Evolutionary conservation across 257 asterid species (phyloP).

Genomic region (Solanum chiquidenum): DNA sequence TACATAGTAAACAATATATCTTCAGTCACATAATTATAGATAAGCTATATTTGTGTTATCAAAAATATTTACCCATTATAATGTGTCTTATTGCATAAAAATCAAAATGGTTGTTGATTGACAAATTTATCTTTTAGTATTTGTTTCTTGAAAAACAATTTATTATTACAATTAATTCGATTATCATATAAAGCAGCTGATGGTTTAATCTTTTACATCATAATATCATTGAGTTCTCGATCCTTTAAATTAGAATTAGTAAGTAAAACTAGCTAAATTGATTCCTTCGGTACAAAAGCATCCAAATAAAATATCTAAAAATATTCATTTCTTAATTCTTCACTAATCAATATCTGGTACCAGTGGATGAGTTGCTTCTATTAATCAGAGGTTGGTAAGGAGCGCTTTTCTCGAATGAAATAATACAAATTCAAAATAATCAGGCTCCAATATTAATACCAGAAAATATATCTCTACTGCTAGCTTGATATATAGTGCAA

Average conservation of each 20-base stretch:
- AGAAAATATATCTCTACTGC: no score
- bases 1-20: neutral
- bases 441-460: accelerated
- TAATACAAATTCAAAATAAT: no score
- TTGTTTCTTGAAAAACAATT: neutral
- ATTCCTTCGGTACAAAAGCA: neutral
- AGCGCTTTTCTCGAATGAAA: no score
- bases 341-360: neutral
- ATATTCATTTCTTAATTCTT: neutral
- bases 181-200: no score
- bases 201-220: neutral
- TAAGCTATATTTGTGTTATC: neutral
- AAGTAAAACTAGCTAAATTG: neutral
- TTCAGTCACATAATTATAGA: neutral
- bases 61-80: neutral
- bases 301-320: neutral
- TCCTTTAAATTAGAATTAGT: neutral
- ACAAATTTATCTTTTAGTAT: neutral
- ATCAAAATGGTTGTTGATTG: neutral
- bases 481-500: neutral
- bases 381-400: no score
- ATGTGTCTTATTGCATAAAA: neutral
- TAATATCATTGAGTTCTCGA: neutral
- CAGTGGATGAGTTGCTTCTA: no score
- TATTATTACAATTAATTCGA: neutral